Base-by-base conservation (phyloP, 768 basidiomycete genomes). In the Mycena sanguinolenta region DNA sequence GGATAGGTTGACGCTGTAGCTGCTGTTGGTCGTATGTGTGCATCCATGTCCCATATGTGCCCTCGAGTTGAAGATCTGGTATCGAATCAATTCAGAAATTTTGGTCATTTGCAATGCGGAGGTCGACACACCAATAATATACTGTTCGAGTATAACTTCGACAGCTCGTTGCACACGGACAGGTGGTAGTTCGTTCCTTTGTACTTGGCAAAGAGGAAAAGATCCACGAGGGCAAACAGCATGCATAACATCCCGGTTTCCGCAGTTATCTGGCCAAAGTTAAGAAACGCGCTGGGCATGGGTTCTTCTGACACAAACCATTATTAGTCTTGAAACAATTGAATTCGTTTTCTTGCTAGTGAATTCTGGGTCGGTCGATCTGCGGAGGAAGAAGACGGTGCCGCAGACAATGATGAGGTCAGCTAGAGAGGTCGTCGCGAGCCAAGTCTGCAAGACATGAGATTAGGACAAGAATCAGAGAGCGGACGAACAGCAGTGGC, bases 241-340 rank as follows among this genome's bases (percentile, higher is more conserved):
- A 63, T 66, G 17, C 67, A 70, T 9, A 74, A 17, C 3, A 58
- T 14, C n/a, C 73, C 73, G 30, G 70, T 74, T 57, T 75, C 65
- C 12, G 66, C 62, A 3, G 67, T 69, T 17, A 58, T 19, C 46
- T 66, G 25, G 17, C 4, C 10, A 28, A 38, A 25, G 65, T 54
- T 8, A 27, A 4, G 16, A 42, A 52, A 36, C 17, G n/a, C 17
- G 27, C 10, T 10, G 55, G 30, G 19, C 27, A 10, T 25, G 49
- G 27, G 21, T 19, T 27, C n/a, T n/a, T 3, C 23, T 44, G 52
- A 16, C 10, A 50, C 63, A 14, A 65, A 57, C 66, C 49, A 17
- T 25, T 30, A 70, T 42, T 3, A 70, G 30, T 34, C 69, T 34
- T 14, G 52, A 39, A 27, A 69, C 32, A 12, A 58, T 12, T 12